Base-by-base conservation (phyloP, 139 green algal species). In the Chlamydomonas eustigma region DNA sequence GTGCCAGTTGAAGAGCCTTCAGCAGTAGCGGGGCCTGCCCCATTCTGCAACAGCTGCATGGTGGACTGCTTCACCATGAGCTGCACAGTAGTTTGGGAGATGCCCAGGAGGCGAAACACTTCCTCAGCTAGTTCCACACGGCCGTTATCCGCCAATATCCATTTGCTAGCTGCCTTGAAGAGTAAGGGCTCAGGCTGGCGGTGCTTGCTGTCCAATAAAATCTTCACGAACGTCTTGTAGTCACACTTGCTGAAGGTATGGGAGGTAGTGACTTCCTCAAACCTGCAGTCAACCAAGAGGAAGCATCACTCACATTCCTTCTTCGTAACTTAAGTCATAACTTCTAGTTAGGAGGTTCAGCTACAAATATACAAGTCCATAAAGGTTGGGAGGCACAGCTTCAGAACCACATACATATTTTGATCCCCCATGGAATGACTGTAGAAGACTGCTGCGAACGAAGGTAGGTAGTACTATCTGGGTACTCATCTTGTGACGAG, bases 31-130 rank as follows among this genome's bases (percentile, higher is more conserved):
- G 2, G 3, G 35, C 64, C 64, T 35, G 64, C 58, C 24, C 30
- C 37, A 2, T 30, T 31, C 22, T 50, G 35, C 3, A 12, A 6
- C 58, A 78, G 37, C 3, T 37, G 52, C 73, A 71, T 63, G 4
- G 69, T 31, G 8, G 51, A 63, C 4, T 37, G 4, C 37, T 63
- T 38, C 50, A 78, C 68, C 30, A 63, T 78, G 5, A 12, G 22
- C 73, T 78, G 73, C 3, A 63, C 73, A 18, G 73, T 73, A 1
- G n/a, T 35, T 2, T 58, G 72, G 8, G 65, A 72, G 65, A 75
- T 75, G 35, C 35, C 68, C 68, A 75, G 68, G 4, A 64, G 25
- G 5, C 38, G 37, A 38, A 75, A 75, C 3, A 63, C 38, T 38
- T 63, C 68, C 30, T 75, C 68, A 64, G 68, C 68, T 28, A 75